Percentiles rank a stretch among this genome's conserved stretches.
phyloP scores from a whole-genome alignment of 306 rosid genomes.

The Cucumis melo region DNA sequence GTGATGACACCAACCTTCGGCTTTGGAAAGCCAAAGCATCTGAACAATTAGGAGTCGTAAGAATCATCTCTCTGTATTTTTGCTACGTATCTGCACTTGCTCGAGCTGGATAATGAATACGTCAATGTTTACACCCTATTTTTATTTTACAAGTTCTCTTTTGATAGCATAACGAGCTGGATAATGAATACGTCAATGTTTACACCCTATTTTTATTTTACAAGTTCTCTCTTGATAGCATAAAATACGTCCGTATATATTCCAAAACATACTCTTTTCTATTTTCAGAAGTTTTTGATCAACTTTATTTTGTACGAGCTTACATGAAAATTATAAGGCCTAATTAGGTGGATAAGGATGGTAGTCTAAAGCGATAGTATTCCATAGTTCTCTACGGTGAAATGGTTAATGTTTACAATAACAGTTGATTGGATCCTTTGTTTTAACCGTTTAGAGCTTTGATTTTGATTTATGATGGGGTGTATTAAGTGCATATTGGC shows the following conservation, averaged over 20 bases:
- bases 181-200: not conserved
- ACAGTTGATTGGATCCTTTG: not conserved
- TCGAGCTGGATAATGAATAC: not conserved
- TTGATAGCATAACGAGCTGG: not conserved
- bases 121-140: not conserved
- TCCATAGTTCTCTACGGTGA: too few relatives aligned
- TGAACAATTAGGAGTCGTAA: conserved; percentile 91
- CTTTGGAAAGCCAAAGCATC: conserved; percentile 98
- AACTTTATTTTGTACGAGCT: not conserved
- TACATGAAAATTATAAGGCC: not conserved
- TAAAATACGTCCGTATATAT: not conserved
- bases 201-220: not conserved
- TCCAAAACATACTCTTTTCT: not conserved
- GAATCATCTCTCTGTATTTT: conserved; percentile 12
- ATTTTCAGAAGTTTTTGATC: not conserved
- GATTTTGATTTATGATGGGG: too few relatives aligned
- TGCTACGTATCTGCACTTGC: not conserved
- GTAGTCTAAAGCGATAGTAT: not conserved
- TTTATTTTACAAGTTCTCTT: not conserved
- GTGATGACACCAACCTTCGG: conserved; percentile 91
- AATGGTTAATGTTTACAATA: not conserved
- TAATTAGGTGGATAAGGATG: not conserved
- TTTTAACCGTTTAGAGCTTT: not conserved
- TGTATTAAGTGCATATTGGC: too few relatives aligned
- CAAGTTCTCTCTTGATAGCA: not conserved